phyloP scores from a whole-genome alignment of 495 filamentous ascomycete genomes.

The Lophium mytilinum region DNA sequence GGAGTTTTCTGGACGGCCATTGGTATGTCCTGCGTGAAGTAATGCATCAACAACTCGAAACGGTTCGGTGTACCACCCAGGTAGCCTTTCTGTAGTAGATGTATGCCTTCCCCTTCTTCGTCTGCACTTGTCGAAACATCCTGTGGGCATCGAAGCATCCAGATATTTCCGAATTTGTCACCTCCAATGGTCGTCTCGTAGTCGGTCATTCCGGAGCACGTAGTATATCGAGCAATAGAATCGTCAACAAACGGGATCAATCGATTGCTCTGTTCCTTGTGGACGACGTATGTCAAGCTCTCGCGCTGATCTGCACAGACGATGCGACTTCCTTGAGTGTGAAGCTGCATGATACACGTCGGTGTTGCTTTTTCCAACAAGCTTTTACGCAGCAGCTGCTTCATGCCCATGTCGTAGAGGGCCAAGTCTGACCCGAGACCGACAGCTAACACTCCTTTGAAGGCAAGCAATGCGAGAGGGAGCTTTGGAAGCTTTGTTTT shows the following conservation, averaged over 20 bases:
- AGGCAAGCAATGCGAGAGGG: slow-evolving; percentile 77
- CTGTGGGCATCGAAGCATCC: slow-evolving; percentile 79
- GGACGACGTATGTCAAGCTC: slow-evolving; percentile 82
- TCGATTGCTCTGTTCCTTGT: slow-evolving; percentile 84
- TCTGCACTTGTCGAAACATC: slow-evolving; percentile 83
- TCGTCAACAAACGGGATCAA: slow-evolving; percentile 92
- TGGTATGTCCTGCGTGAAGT: slow-evolving; percentile 85
- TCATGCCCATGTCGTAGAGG: slow-evolving; percentile 85
- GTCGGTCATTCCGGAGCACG: slow-evolving; percentile 83
- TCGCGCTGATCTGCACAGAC: slow-evolving; percentile 87
- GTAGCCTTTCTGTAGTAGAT: slow-evolving; percentile 78
- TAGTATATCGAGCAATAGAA: slow-evolving; percentile 78
- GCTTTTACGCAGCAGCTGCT: slow-evolving; percentile 83
- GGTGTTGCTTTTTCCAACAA: slow-evolving; percentile 65
- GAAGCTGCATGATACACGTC: slow-evolving; percentile 74
- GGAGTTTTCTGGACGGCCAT: slow-evolving; percentile 83
- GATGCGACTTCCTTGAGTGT: slow-evolving; percentile 87
- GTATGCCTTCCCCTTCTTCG: slow-evolving; percentile 83
- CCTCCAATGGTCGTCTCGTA: slow-evolving; percentile 94
- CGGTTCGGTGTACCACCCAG: slow-evolving; percentile 83
- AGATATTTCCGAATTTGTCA: slow-evolving; percentile 96
- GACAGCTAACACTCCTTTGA: slow-evolving; percentile 82
- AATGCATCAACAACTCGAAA: slow-evolving; percentile 74
- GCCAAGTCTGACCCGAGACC: slow-evolving; percentile 76
- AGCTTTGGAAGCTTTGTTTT: slow-evolving; percentile 88